Conservation (phyloP, 495 filamentous ascomycete species). For the Neurospora sp. region DNA sequence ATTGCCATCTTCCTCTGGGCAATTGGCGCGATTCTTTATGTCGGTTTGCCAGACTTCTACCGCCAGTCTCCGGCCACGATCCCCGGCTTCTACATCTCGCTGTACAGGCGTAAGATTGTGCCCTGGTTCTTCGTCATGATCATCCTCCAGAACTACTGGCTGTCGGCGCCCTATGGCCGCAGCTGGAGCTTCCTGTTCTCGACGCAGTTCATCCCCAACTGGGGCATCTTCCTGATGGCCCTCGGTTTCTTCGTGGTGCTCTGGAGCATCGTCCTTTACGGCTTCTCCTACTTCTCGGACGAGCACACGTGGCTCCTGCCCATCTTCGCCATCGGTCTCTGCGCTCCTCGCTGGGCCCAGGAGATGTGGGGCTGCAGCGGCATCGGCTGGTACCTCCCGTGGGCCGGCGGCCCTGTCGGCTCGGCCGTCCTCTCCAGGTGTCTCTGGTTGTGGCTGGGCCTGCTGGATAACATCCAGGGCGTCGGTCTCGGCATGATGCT, state of each 20-base stretch:
- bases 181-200: slow-evolving; percentile 54
- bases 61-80: slow-evolving; percentile 57
- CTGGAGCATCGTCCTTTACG: slow-evolving; percentile 40
- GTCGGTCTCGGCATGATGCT: slow-evolving; percentile 57
- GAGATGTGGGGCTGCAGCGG: slow-evolving; percentile 53
- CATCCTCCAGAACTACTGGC: slow-evolving; percentile 59
- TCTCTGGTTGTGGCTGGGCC: slow-evolving; percentile 57
- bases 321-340: slow-evolving; percentile 55
- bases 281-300: slow-evolving; percentile 41
- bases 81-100: slow-evolving; percentile 47
- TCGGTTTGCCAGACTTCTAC: slow-evolving; percentile 57
- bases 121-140: slow-evolving; percentile 53
- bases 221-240: slow-evolving; percentile 43
- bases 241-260: slow-evolving; percentile 49
- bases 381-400: slow-evolving; percentile 51
- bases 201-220: slow-evolving; percentile 40
- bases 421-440: slow-evolving; percentile 43
- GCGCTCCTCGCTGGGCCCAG: slow-evolving; percentile 55
- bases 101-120: slow-evolving; percentile 50
- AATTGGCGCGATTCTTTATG: slow-evolving; percentile 41
- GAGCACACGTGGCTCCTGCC: slow-evolving; percentile 56
- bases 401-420: slow-evolving; percentile 39
- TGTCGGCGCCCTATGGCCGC: slow-evolving; percentile 50
- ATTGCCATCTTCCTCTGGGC: slow-evolving; percentile 42
- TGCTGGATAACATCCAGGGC: slow-evolving; percentile 52